A percentile compares a stretch with the other conserved stretches of the same genome.
Evolutionary conservation across 176 grass and related monocot genomes (phyloP).

Genomic region (Tillandsia fasciculata): DNA sequence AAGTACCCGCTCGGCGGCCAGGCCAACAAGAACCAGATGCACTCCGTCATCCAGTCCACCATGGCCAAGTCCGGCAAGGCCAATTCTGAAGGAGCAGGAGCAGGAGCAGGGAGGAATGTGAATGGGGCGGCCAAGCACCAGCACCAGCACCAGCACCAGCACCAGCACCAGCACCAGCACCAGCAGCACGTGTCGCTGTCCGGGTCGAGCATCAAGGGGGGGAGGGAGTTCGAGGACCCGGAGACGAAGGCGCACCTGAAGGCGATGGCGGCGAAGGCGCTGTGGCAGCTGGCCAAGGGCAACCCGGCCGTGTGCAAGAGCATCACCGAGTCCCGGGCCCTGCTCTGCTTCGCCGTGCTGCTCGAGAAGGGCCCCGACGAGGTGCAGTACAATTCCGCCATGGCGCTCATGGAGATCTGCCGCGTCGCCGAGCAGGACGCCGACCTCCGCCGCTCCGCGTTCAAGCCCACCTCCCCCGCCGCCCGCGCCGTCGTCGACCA

Average conservation of each 20-base stretch:
- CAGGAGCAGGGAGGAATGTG: constrained; percentile 13
- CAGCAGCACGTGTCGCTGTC: constrained; percentile 42
- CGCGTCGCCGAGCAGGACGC: constrained; percentile 64
- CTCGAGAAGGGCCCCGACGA: constrained; percentile 74
- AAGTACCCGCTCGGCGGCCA: constrained; percentile 29
- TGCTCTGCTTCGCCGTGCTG: constrained; percentile 83
- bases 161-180: constrained; percentile 5
- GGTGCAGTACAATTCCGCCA: constrained; percentile 76
- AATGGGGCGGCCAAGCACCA: background rate
- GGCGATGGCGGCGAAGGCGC: constrained; percentile 78
- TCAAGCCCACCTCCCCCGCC: constrained; percentile 81
- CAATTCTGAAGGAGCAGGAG: background rate
- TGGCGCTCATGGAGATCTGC: constrained; percentile 97
- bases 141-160: constrained; percentile 13
- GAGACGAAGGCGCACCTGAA: constrained; percentile 89
- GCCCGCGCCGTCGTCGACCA: constrained; percentile 90
- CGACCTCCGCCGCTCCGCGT: constrained; percentile 62
- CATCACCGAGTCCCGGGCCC: constrained; percentile 93
- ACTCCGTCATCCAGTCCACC: constrained; percentile 66
- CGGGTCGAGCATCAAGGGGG: constrained; percentile 49
- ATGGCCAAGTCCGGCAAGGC: constrained; percentile 47
- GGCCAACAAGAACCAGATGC: constrained; percentile 63
- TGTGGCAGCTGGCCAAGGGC: constrained; percentile 77
- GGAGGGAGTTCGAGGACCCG: constrained; percentile 71
- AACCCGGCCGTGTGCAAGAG: constrained; percentile 81